Evolutionary conservation across 305 asterid genomes (phyloP).

Genomic region (Fraxinus latifolia): DNA sequence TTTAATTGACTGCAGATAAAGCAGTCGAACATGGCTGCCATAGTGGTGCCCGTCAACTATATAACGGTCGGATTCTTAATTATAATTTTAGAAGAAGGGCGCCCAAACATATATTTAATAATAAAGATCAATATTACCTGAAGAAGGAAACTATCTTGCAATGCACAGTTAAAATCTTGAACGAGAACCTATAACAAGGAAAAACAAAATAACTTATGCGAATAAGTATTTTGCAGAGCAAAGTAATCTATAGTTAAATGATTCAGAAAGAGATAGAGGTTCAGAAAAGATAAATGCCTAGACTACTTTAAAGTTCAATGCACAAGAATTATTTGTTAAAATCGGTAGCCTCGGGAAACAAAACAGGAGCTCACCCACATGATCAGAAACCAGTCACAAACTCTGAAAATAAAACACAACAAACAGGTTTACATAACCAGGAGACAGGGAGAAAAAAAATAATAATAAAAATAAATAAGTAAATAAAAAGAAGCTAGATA

Average conservation of each 20-base stretch:
- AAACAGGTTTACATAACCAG: background rate
- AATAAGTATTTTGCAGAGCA: conserved; percentile 12
- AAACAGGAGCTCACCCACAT: background rate
- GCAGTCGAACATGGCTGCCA: too few species aligned
- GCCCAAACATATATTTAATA: background rate
- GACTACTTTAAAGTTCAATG: conserved; percentile 14
- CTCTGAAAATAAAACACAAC: background rate
- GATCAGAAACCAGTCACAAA: background rate
- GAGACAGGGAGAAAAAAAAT: background rate
- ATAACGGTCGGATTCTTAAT: too few species aligned
- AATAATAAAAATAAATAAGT: too few species aligned
- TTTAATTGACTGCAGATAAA: too few species aligned
- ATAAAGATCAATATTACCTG: conserved; percentile 51
- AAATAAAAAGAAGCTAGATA: background rate
- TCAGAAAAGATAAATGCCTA: background rate
- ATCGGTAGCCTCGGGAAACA: background rate
- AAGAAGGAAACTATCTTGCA: conserved; percentile 92
- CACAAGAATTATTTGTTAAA: background rate
- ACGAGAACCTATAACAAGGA: conserved; percentile 61
- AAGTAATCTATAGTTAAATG: background rate
- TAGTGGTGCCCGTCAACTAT: too few species aligned
- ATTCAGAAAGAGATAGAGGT: background rate
- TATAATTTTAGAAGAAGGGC: too few species aligned
- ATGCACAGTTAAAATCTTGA: conserved; percentile 94
- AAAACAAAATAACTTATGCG: background rate